phyloP scores from a whole-genome alignment of 1,139 yeast species.

The Candida sanyaensis region DNA sequence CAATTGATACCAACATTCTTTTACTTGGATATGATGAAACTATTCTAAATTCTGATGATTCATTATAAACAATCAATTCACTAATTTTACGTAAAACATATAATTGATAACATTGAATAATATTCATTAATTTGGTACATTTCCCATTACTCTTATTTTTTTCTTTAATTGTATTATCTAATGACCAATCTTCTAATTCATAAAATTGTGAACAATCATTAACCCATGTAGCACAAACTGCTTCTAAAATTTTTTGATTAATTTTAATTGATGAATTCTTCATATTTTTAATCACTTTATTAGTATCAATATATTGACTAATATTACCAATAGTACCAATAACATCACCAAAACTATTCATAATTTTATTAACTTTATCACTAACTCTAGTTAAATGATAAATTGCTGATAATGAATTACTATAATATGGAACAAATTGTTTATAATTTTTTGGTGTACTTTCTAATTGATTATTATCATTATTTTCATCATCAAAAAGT shows the following conservation, averaged over 20 bases:
- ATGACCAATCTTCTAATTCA: slow-evolving; percentile 47
- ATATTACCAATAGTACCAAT: slow-evolving; percentile 38
- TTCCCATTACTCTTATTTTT: slow-evolving; percentile 17
- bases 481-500: slow-evolving; percentile 33
- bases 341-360: slow-evolving; percentile 36
- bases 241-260: slow-evolving; percentile 45
- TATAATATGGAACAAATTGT: slow-evolving; percentile 41
- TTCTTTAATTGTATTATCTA: slow-evolving; percentile 15
- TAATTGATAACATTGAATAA: slow-evolving; percentile 40
- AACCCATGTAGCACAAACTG: slow-evolving; percentile 49
- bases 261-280: slow-evolving; percentile 33
- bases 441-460: slow-evolving; percentile 38
- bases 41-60: slow-evolving; percentile 25
- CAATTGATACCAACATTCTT: slow-evolving; percentile 43
- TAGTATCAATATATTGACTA: slow-evolving; percentile 36
- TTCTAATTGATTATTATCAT: slow-evolving; percentile 32
- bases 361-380: slow-evolving; percentile 28
- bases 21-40: slow-evolving; percentile 43
- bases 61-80: slow-evolving; percentile 24
- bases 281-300: slow-evolving; percentile 37
- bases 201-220: slow-evolving; percentile 50
- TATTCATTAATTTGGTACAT: slow-evolving; percentile 37
- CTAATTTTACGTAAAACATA: slow-evolving; percentile 35
- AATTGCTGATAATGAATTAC: slow-evolving; percentile 45
- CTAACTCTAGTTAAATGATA: slow-evolving; percentile 38